Percentiles rank a stretch among this genome's conserved stretches.
Conservation (phyloP, 1,284 basidiomycete species). For the Anthracocystis setariae region DNA sequence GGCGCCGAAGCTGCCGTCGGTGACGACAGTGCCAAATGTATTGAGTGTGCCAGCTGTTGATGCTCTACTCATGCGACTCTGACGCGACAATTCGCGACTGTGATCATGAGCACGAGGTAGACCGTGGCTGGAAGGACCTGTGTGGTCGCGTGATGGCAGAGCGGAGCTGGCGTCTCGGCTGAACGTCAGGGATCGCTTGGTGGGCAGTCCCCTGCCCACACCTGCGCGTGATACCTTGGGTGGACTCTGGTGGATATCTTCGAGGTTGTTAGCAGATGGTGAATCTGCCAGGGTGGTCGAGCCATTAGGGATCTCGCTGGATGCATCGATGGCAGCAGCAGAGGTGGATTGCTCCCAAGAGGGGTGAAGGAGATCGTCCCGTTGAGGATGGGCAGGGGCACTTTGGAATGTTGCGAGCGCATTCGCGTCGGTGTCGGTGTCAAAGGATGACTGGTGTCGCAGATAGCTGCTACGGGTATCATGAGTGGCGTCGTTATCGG, state of each 20-base stretch:
- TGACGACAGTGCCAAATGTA: conserved; percentile 51
- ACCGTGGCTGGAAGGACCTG: conserved; percentile 7
- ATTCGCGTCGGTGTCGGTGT: conserved; percentile 12
- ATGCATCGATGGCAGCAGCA: background rate
- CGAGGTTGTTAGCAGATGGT: background rate
- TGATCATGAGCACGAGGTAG: conserved; percentile 29
- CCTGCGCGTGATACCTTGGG: conserved; percentile 8
- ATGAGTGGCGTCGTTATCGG: conserved; percentile 6
- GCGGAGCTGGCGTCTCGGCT: conserved; percentile 11
- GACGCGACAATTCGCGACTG: conserved; percentile 44
- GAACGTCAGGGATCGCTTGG: conserved; percentile 37
- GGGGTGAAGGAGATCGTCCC: conserved; percentile 26
- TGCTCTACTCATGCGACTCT: conserved; percentile 51
- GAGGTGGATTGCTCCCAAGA: conserved; percentile 23
- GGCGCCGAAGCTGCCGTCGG: conserved; percentile 55
- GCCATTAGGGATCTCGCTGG: background rate
- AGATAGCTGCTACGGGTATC: background rate
- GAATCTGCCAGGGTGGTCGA: conserved; percentile 4
- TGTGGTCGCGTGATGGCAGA: conserved; percentile 1
- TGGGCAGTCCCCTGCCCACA: conserved; percentile 31
- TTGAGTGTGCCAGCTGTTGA: conserved; percentile 54
- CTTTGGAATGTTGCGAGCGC: background rate
- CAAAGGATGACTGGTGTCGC: conserved; percentile 15
- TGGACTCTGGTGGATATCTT: conserved; percentile 1
- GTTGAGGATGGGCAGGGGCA: background rate